These are phyloP conservation scores for Lachancea sp. DNA, from an alignment of 805 yeast genomes.

Conservation along the genomic window DNA sequence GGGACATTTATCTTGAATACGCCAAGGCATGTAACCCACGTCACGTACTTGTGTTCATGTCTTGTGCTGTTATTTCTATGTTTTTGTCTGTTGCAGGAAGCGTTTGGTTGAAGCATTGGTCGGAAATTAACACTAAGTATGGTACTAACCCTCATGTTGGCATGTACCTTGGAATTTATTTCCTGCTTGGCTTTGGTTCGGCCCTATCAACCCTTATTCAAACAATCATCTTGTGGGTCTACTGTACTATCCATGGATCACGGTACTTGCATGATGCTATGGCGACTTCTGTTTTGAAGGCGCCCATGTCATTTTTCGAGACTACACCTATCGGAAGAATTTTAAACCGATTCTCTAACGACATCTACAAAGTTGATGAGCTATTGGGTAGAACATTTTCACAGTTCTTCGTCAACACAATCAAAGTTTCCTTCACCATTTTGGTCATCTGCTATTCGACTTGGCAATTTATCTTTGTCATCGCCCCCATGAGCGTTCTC, in stretches of 20 bases:
- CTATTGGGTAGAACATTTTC: slow-evolving; percentile 62
- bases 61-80: slow-evolving; percentile 52
- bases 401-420: slow-evolving; percentile 55
- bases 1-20: slow-evolving; percentile 76
- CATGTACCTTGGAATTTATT: slow-evolving; percentile 68
- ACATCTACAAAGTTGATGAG: slow-evolving; percentile 84
- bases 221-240: slow-evolving; percentile 65
- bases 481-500: slow-evolving; percentile 60
- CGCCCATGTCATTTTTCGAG: slow-evolving; percentile 94
- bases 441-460: slow-evolving; percentile 78
- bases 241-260: slow-evolving; percentile 80
- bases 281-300: slow-evolving; percentile 69
- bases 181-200: slow-evolving; percentile 63
- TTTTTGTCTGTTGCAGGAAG: slow-evolving; percentile 59
- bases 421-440: slow-evolving; percentile 68
- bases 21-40: slow-evolving; percentile 79
- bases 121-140: slow-evolving; percentile 69
- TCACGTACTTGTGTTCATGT: slow-evolving; percentile 53
- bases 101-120: slow-evolving; percentile 96
- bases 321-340: slow-evolving; percentile 94
- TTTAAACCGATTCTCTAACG: slow-evolving; percentile 85
- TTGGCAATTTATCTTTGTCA: slow-evolving; percentile 72
- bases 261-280: slow-evolving; percentile 64
- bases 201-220: slow-evolving; percentile 58
- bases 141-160: slow-evolving; percentile 70